Percentiles rank a stretch among this genome's conserved stretches.
Conservation (phyloP, 768 basidiomycete species). For the Termitomyces sp. region DNA sequence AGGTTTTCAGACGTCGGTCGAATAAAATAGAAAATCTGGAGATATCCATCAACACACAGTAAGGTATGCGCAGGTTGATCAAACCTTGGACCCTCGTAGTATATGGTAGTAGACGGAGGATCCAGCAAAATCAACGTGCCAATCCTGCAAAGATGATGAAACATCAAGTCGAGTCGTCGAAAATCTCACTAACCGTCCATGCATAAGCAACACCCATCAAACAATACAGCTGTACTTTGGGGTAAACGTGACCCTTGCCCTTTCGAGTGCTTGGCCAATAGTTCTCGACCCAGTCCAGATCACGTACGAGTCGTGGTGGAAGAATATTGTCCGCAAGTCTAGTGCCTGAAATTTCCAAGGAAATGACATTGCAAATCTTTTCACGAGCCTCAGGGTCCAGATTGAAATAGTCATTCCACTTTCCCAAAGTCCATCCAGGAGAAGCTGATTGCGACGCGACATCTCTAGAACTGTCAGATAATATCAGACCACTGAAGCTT, state of each 20-base stretch:
- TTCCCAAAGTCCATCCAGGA: constrained; percentile 85
- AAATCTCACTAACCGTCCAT: constrained; percentile 76
- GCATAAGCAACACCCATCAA: constrained; percentile 92
- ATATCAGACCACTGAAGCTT: background rate
- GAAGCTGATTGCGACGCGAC: constrained; percentile 84
- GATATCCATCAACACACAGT: constrained; percentile 1
- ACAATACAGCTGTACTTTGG: constrained; percentile 95
- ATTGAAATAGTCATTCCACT: constrained; percentile 88
- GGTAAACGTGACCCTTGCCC: constrained; percentile 71
- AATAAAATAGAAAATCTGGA: constrained; percentile 91
- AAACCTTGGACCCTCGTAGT: constrained; percentile 77
- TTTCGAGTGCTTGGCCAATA: constrained; percentile 85
- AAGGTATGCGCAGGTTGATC: constrained; percentile 6
- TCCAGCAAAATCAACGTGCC: constrained; percentile 98
- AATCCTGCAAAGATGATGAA: constrained; percentile 60
- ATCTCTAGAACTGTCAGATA: constrained; percentile 41
- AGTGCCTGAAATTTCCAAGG: constrained; percentile 89
- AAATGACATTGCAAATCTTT: constrained; percentile 94
- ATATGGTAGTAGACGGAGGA: constrained; percentile 98
- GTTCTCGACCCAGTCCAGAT: constrained; percentile 96
- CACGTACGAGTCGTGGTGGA: constrained; percentile 81
- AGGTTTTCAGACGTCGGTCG: constrained; percentile 84
- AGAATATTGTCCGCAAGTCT: constrained; percentile 72
- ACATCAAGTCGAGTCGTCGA: background rate
- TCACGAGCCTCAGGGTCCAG: constrained; percentile 66